These are phyloP conservation scores for Oehlia diaphana DNA, from an alignment of 192 early-diverging fungal species.

Conservation along the genomic window DNA sequence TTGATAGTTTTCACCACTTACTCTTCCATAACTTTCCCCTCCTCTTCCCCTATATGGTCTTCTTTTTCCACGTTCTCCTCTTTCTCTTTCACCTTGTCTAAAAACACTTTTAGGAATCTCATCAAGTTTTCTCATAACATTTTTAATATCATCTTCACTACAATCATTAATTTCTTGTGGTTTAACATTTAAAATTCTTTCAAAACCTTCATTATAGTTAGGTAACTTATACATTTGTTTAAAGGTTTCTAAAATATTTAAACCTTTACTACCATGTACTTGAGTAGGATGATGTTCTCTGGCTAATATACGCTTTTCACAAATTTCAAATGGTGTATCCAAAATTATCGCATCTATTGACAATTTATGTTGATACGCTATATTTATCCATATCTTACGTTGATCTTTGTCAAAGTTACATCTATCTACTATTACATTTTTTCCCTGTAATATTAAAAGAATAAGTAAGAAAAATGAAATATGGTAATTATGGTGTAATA, in stretches of 20 bases:
- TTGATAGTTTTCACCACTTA: neutral
- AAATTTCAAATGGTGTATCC: slow-evolving; percentile 53
- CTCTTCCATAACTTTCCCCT: neutral
- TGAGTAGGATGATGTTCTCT: slow-evolving; percentile 70
- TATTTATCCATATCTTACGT: slow-evolving; percentile 68
- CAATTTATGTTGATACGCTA: slow-evolving; percentile 58
- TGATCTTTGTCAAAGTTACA: slow-evolving; percentile 79
- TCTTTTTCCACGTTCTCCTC: too few relatives aligned
- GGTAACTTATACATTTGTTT: neutral
- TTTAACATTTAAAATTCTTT: slow-evolving; percentile 1
- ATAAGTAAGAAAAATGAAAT: too few relatives aligned
- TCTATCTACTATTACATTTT: slow-evolving; percentile 74
- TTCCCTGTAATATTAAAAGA: slow-evolving; percentile 11
- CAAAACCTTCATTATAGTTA: slow-evolving; percentile 7
- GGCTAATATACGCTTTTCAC: slow-evolving; percentile 62
- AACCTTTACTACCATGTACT: slow-evolving; percentile 63
- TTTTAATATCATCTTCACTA: neutral
- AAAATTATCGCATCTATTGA: slow-evolving; percentile 70
- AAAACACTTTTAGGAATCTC: neutral
- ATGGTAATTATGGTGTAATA: too few relatives aligned
- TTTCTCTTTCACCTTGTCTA: neutral
- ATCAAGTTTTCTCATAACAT: neutral
- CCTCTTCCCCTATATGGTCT: neutral
- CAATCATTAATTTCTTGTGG: neutral
- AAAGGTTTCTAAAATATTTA: slow-evolving; percentile 65